Conservation (phyloP, 2,329 filamentous ascomycete species). For the Penicillium sp. region DNA sequence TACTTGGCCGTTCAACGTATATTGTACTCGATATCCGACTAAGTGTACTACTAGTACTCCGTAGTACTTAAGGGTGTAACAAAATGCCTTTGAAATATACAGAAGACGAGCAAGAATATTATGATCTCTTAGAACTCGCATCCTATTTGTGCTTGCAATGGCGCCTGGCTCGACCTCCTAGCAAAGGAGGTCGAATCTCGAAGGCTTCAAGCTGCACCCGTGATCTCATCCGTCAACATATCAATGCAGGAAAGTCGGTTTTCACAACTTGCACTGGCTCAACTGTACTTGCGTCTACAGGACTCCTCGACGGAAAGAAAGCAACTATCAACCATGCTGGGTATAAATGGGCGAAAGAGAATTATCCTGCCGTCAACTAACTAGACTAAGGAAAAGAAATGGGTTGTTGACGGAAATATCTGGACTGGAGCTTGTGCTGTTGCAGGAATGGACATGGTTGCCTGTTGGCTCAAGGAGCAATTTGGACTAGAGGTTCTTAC, state of each 20-base stretch:
- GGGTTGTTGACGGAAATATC: background rate
- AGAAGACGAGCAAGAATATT: background rate
- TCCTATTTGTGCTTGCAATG: background rate
- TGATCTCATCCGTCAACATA: background rate
- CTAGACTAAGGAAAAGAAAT: background rate
- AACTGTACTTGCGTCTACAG: background rate
- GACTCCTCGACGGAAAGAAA: background rate
- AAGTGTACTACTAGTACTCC: background rate
- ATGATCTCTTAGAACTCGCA: background rate
- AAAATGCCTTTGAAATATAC: background rate
- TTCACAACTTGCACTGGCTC: background rate
- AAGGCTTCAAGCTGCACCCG: background rate
- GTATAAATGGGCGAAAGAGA: background rate
- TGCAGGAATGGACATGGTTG: background rate
- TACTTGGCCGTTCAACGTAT: background rate
- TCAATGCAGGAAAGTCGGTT: background rate
- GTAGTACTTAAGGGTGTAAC: background rate
- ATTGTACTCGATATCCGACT: background rate
- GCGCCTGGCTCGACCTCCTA: too few relatives aligned
- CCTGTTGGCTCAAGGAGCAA: background rate
- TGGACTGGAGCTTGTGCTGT: background rate
- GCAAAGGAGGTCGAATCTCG: background rate
- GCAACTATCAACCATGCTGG: background rate
- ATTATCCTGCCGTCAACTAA: background rate
- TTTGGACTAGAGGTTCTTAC: background rate